A percentile compares a stretch with the other conserved stretches of the same genome.
phyloP scores from a whole-genome alignment of 1,284 basidiomycete species.

The Ganoderma leucocontextum region DNA sequence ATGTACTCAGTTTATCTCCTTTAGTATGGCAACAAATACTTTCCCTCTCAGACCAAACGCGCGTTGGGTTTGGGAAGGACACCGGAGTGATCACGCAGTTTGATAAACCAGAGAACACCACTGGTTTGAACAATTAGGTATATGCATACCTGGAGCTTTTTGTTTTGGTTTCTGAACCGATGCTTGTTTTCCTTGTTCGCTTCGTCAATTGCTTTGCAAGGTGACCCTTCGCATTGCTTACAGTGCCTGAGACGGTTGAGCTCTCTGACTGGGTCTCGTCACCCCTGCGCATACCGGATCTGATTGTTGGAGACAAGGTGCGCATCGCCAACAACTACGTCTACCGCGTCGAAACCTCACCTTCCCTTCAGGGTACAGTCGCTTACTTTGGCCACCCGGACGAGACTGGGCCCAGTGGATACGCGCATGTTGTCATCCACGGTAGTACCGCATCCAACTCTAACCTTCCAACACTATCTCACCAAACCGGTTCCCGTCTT shows the following conservation, averaged over 20 bases:
- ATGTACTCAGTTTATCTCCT: slow-evolving; percentile 32
- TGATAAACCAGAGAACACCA: slow-evolving; percentile 82
- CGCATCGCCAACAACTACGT: slow-evolving; percentile 55
- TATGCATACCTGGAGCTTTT: slow-evolving; percentile 43
- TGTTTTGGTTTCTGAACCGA: slow-evolving; percentile 19
- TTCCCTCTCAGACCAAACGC: slow-evolving; percentile 79
- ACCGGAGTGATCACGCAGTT: slow-evolving; percentile 83
- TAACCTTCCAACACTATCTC: slow-evolving; percentile 57
- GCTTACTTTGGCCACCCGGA: slow-evolving; percentile 51
- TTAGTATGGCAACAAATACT: slow-evolving; percentile 11
- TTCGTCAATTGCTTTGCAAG: slow-evolving; percentile 95
- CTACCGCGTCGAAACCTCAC: slow-evolving; percentile 56
- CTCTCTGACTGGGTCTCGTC: slow-evolving; percentile 58
- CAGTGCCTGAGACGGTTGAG: slow-evolving; percentile 52
- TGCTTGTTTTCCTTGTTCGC: slow-evolving; percentile 66
- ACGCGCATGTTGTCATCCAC: slow-evolving; percentile 59
- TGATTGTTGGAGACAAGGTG: slow-evolving; percentile 48
- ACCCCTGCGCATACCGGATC: slow-evolving; percentile 54
- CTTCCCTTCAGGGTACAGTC: slow-evolving; percentile 55
- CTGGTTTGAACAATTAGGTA: slow-evolving; percentile 92
- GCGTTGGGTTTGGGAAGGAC: slow-evolving; percentile 96
- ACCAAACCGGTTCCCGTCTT: slow-evolving; percentile 63
- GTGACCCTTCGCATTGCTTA: slow-evolving; percentile 60
- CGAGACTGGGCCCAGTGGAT: slow-evolving; percentile 42
- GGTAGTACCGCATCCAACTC: slow-evolving; percentile 55